Evolutionary conservation across 2,329 filamentous ascomycete species (phyloP), one percentile per base, ranked within the genome.

Genomic region (Sclerotinia minor): DNA sequence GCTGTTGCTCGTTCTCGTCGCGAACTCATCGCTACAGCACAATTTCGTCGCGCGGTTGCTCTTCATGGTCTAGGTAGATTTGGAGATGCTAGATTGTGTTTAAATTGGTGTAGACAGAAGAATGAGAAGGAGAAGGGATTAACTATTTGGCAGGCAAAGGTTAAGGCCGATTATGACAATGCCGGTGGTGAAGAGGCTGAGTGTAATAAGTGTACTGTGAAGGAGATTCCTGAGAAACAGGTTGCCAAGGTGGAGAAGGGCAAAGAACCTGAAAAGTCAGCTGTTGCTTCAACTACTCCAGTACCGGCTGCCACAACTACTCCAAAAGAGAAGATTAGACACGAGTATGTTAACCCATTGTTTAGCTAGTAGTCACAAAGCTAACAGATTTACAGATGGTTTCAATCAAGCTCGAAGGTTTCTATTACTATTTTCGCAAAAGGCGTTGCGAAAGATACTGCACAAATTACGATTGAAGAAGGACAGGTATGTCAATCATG

Each of bases 21-120:
- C 63, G 87, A 92, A 71, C 84, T 90, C 41, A 92, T 97, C 77
- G 83, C 88, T 57, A 86, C 92, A n/a, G 89, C 92, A 1, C 92
- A 97, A 75, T 87, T 95, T 74, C 87, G 94, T 73, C 87, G 94
- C 49, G 91, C 87, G 6, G 86, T 96, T 17, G 85, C 90, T 15
- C 83, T 94, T 35, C 91, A 87, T 78, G 86, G 88, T 60, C 81
- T 93, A 52, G 86, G 85, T 45, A 84, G 86, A 65, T 92, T 88
- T 73, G 92, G 89, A 4, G 90, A 97, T 78, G 89, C 93, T 0
- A 85, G 89, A 68, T 85, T 87, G 72, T 86, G 94, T 71, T 87
- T 94, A 26, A 81, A 82, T 24, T 89, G 87, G 82, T 80, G 69
- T 52, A 81, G 81, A 69, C 83, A 83, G 73, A 79, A 84, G 65